A percentile compares a stretch with the other conserved stretches of the same genome.
These are phyloP conservation scores for Dactylellina leptospora DNA, from an alignment of 2,329 filamentous ascomycete genomes.

Conservation along the genomic window DNA sequence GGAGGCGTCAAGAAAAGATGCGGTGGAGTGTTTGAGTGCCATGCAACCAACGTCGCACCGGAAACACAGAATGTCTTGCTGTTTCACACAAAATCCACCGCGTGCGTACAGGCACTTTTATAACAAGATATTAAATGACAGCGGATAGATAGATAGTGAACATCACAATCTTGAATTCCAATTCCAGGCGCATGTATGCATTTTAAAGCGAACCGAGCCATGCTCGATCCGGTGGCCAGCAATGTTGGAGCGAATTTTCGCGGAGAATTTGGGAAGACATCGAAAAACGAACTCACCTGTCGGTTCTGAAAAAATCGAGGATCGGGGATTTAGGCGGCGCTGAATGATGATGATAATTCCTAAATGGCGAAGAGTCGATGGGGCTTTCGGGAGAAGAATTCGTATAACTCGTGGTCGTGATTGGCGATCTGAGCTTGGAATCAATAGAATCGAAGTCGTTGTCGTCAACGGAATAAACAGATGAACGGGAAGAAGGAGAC, in stretches of 20 bases:
- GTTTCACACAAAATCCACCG: too few species aligned
- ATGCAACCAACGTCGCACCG: slow-evolving; percentile 31
- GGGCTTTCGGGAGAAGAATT: slow-evolving; percentile 39
- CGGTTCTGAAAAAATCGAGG: slow-evolving; percentile 49
- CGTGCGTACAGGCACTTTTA: not conserved
- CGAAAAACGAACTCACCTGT: slow-evolving; percentile 40
- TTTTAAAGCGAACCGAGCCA: too few species aligned
- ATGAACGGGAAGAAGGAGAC: slow-evolving; percentile 47
- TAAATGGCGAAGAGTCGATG: slow-evolving; percentile 31
- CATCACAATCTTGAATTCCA: too few species aligned
- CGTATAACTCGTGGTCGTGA: slow-evolving; percentile 34
- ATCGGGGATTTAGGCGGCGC: slow-evolving; percentile 48
- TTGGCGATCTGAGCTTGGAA: slow-evolving; percentile 37
- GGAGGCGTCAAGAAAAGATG: slow-evolving; percentile 17
- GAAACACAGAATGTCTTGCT: slow-evolving; percentile 40
- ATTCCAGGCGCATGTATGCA: too few species aligned
- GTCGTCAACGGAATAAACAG: slow-evolving; percentile 51
- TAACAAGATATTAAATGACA: too few species aligned
- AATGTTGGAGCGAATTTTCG: not conserved
- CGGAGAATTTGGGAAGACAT: not conserved
- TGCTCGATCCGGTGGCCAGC: not conserved
- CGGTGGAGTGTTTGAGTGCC: slow-evolving; percentile 8
- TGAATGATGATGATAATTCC: slow-evolving; percentile 41
- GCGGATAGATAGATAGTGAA: not conserved
- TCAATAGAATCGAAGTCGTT: slow-evolving; percentile 49